These are phyloP conservation scores for Barbatosphaeria neglecta DNA, from an alignment of 495 filamentous ascomycete genomes.

Conservation along the genomic window DNA sequence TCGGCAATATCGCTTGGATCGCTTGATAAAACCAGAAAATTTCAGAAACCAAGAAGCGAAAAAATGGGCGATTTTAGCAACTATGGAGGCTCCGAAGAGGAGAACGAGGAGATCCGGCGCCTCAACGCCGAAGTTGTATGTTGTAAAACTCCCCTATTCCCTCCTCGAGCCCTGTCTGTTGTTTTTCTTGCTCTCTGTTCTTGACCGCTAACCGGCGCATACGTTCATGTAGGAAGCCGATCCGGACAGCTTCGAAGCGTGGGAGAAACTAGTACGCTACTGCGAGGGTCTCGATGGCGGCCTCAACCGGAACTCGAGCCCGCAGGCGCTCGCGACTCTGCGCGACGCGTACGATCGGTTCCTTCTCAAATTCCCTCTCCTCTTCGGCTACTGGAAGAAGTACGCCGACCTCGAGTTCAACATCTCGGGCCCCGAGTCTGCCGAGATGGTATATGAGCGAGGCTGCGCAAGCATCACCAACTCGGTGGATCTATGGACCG, in stretches of 20 bases:
- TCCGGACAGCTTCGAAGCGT: conserved; percentile 84
- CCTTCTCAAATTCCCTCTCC: conserved; percentile 85
- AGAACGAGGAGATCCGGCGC: conserved; percentile 73
- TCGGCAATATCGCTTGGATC: too few relatives aligned
- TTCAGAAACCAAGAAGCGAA: conserved; percentile 1
- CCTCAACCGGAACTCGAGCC: conserved; percentile 90
- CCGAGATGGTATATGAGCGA: conserved; percentile 97
- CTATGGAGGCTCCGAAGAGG: conserved; percentile 71
- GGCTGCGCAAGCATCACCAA: conserved; percentile 86
- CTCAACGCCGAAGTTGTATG: conserved; percentile 69
- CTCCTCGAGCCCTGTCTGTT: too few relatives aligned
- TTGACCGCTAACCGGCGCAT: neutral
- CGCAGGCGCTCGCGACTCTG: conserved; percentile 77
- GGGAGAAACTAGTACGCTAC: conserved; percentile 82
- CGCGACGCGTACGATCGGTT: conserved; percentile 84
- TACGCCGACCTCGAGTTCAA: conserved; percentile 97
- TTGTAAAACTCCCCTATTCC: conserved; percentile 5
- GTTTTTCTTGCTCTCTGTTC: conserved; percentile 1
- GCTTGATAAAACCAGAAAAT: too few relatives aligned
- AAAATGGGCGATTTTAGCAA: conserved; percentile 37
- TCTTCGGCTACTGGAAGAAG: conserved; percentile 99
- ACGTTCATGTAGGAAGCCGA: conserved; percentile 45
- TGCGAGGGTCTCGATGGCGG: conserved; percentile 83
- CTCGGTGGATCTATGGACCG: conserved; percentile 92
- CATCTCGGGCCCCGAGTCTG: conserved; percentile 91